These are phyloP conservation scores for Phytophthora sojae DNA, from an alignment of 352 stramenopile species.

Conservation along the genomic window DNA sequence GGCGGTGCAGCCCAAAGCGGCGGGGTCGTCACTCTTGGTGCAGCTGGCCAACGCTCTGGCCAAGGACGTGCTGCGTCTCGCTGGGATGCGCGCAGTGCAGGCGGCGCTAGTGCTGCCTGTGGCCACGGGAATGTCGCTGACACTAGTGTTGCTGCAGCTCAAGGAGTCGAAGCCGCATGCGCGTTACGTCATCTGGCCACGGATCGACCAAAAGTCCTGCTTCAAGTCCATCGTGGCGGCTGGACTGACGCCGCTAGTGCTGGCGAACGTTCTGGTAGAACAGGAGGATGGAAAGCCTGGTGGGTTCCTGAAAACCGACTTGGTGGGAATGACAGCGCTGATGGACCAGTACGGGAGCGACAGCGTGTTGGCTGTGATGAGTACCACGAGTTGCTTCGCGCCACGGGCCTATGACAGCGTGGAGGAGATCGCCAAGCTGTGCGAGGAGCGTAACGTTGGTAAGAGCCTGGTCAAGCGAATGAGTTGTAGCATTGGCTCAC, in stretches of 20 bases:
- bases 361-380: constrained; percentile 94
- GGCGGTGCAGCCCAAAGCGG: constrained; percentile 98
- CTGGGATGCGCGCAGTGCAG: constrained; percentile 67
- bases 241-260: constrained; percentile 92
- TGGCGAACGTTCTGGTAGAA: constrained; percentile 74
- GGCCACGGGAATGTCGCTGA: constrained; percentile 97
- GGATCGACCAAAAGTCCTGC: constrained; percentile 99
- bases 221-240: constrained; percentile 97
- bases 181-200: constrained; percentile 91
- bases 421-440: constrained; percentile 93
- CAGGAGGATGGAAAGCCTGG: constrained; percentile 55
- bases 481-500: not conserved
- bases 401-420: constrained; percentile 96
- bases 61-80: constrained; percentile 91
- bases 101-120: constrained; percentile 95
- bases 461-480: not conserved
- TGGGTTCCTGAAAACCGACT: constrained; percentile 92
- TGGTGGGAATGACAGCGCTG: constrained; percentile 72
- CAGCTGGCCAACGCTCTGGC: constrained; percentile 94
- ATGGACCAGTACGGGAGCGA: constrained; percentile 70
- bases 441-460: constrained; percentile 73
- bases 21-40: constrained; percentile 96
- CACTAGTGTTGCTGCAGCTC: constrained; percentile 92
- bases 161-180: constrained; percentile 51
- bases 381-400: constrained; percentile 99